Evolutionary conservation across 2,329 filamentous ascomycete species (phyloP), one percentile per base, ranked within the genome.

Genomic region (Sporothrix globosa): DNA sequence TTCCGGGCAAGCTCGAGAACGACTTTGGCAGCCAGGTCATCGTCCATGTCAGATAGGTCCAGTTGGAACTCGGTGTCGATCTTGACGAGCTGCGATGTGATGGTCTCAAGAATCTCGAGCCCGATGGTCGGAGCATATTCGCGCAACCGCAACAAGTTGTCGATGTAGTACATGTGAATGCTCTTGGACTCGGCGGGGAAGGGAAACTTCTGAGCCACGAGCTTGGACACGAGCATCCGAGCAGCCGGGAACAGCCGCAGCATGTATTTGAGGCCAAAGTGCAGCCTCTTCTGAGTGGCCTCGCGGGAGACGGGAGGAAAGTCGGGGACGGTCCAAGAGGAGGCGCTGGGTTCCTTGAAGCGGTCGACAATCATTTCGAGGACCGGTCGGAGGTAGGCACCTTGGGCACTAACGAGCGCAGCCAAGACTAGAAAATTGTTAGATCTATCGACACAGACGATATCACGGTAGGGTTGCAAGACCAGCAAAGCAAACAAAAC

Each of bases 11-110:
- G 79, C 67, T 84, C 87, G 77, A 85, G 84, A 67, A 92, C 85
- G 21, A 95, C 87, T 68, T 89, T 88, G 30, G 93, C 89, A 69
- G 93, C 91, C 11, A 93, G 85, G 69, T 96, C 92, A 73, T 98
- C 95, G 73, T 97, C 95, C 72, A 97, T 83, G 75, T 98, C 94
- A 73, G 98, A 93, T 76, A 98, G 83, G 76, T 98, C 94, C 66
- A 94, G 87, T 80, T 97, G 95, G 79, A 98, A 96, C 78, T 97
- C 92, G 0, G 97, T 93, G 78, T 99, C 96, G 71, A 98, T 92
- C 80, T 96, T 96, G 76, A 98, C 92, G 9, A 98, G 85, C 73
- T 92, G 90, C 75, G 95, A 91, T 54, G 93, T 91, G 63, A 98
- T 91, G 14, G 97, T 82, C 70, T 93, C 90, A 73, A 97, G 85